These are phyloP conservation scores for Lotus japonicus DNA, from an alignment of 306 rosid species.

Conservation along the genomic window DNA sequence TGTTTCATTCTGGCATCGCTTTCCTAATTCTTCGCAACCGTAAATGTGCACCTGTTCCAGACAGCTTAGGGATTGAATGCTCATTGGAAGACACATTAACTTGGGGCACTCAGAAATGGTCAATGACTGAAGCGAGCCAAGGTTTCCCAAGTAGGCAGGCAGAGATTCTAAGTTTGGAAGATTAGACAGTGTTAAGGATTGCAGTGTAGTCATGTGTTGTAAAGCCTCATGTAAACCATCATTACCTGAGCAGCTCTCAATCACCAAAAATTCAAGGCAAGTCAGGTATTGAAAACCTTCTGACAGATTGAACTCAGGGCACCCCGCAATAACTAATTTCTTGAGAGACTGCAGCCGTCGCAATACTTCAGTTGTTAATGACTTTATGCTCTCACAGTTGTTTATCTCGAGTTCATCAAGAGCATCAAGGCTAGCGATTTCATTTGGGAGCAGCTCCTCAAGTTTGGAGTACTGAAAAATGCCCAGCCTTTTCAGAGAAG, in stretches of 20 bases:
- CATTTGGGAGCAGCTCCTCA: background rate
- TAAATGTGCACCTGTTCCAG: too few species aligned
- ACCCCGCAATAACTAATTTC: fast-evolving
- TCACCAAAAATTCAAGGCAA: background rate
- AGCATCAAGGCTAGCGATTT: background rate
- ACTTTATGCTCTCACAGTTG: background rate
- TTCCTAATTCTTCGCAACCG: background rate
- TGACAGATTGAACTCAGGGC: background rate
- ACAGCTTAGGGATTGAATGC: too few species aligned
- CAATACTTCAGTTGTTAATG: background rate
- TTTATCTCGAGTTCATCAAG: background rate
- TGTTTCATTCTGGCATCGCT: background rate
- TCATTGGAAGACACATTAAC: background rate
- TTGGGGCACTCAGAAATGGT: background rate
- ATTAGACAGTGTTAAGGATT: background rate
- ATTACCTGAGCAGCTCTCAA: background rate
- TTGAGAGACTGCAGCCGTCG: background rate
- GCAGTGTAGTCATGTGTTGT: background rate
- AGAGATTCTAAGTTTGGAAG: background rate
- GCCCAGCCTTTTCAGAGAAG: background rate
- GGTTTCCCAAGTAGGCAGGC: background rate
- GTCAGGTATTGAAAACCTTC: conserved; percentile 2
- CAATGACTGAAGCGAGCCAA: background rate
- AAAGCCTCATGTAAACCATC: conserved; percentile 9
- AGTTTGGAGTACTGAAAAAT: background rate